Evolutionary conservation across 179 eudicot genomes (phyloP).

Genomic region (Amaranthus tricolor): DNA sequence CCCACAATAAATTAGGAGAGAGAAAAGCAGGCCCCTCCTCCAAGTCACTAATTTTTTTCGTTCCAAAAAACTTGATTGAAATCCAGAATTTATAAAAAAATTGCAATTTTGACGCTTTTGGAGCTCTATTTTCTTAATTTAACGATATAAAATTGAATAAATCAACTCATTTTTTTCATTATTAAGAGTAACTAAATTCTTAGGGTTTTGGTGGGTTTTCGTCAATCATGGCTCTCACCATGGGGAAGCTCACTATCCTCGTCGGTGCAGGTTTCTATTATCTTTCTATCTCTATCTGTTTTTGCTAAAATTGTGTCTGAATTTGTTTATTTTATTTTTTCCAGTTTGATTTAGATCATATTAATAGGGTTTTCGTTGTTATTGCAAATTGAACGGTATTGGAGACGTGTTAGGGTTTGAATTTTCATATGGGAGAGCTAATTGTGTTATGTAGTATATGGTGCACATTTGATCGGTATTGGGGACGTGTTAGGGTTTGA

Average conservation of each 20-base stretch:
- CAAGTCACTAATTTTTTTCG: no score
- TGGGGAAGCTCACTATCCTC: slow-evolving; percentile 72
- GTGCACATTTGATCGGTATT: no score
- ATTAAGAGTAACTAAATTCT: no score
- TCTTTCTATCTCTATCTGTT: background rate
- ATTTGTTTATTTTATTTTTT: background rate
- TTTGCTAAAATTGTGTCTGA: background rate
- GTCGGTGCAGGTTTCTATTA: slow-evolving; percentile 64
- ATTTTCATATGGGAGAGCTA: background rate
- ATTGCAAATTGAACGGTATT: slow-evolving; percentile 7
- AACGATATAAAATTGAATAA: background rate
- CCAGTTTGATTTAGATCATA: background rate
- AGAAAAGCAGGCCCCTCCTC: no score
- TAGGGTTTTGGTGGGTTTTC: slow-evolving; percentile 29
- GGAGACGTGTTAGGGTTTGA: background rate
- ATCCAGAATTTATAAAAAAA: no score
- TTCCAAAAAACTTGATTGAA: no score
- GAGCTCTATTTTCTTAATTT: no score
- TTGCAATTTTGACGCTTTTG: no score
- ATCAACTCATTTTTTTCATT: background rate
- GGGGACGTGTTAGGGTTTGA: no score
- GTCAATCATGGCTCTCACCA: slow-evolving; percentile 51
- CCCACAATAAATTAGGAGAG: no score
- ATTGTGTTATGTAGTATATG: background rate
- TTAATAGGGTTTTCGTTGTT: background rate